A percentile compares a stretch with the other conserved stretches of the same genome.
Evolutionary conservation across 257 asterid species (phyloP).

Genomic region (Nicotiana knightiana): DNA sequence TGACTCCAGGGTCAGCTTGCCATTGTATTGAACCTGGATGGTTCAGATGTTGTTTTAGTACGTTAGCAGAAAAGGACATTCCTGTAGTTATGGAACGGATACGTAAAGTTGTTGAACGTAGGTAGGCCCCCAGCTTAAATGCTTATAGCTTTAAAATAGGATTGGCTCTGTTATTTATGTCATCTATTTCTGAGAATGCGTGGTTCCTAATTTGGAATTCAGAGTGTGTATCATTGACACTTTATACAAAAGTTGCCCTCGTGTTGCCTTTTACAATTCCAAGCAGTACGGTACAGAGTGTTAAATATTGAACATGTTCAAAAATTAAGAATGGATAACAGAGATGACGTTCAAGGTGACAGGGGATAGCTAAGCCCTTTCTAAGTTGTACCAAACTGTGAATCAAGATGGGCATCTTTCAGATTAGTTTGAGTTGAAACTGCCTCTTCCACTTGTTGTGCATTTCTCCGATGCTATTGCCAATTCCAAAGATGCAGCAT

Average conservation of each 20-base stretch:
- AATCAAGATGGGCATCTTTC: neutral
- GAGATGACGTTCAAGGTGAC: neutral
- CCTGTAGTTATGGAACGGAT: slow-evolving; percentile 71
- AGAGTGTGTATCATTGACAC: slow-evolving; percentile 2
- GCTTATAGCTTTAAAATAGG: slow-evolving; percentile 19
- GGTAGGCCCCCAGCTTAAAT: slow-evolving; percentile 56
- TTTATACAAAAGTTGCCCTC: neutral
- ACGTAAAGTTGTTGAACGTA: slow-evolving; percentile 52
- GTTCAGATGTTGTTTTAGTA: slow-evolving; percentile 87
- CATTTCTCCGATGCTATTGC: slow-evolving; percentile 34
- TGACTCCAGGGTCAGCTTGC: slow-evolving; percentile 90
- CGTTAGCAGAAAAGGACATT: slow-evolving; percentile 48
- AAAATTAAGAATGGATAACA: neutral
- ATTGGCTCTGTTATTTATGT: neutral
- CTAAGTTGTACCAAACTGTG: neutral
- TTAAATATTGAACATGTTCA: neutral
- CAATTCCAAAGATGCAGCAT: slow-evolving; percentile 45
- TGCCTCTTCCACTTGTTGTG: slow-evolving; percentile 60
- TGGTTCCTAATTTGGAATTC: neutral
- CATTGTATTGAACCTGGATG: slow-evolving; percentile 98
- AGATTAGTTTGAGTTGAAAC: slow-evolving; percentile 50
- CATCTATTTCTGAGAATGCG: neutral
- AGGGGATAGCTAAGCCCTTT: neutral
- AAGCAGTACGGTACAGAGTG: slow-evolving; percentile 4
- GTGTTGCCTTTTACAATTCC: neutral